These are phyloP conservation scores for Coniella vitis DNA, from an alignment of 2,329 filamentous ascomycete species.

Conservation along the genomic window DNA sequence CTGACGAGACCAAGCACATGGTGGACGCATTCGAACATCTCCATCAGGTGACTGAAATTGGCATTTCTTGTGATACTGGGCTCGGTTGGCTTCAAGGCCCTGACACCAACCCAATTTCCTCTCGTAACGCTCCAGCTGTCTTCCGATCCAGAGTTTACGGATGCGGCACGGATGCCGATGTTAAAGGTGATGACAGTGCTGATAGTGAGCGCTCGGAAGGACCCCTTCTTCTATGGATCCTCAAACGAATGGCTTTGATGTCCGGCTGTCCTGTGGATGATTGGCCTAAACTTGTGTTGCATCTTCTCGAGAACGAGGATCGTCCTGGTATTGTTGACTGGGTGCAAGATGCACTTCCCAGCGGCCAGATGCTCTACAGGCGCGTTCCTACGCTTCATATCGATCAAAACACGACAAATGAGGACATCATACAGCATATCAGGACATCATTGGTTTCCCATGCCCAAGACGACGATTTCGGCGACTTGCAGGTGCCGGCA, in stretches of 20 bases:
- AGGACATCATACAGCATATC: conserved; percentile 4
- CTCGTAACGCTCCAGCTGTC: conserved; percentile 4
- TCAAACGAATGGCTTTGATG: conserved; percentile 31
- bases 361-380: conserved; percentile 23
- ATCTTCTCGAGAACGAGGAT: conserved; percentile 30
- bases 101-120: conserved; percentile 29
- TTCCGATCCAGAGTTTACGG: conserved; percentile 9
- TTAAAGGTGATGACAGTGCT: not conserved
- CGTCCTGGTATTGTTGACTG: conserved; percentile 15
- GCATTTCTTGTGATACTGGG: conserved; percentile 59
- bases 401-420: not conserved
- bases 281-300: conserved; percentile 27
- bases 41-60: conserved; percentile 52
- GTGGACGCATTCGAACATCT: conserved; percentile 51
- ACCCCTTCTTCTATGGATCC: conserved; percentile 16
- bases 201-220: not conserved
- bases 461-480: not conserved
- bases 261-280: conserved; percentile 28
- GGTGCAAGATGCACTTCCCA: conserved; percentile 3
- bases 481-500: conserved; percentile 16
- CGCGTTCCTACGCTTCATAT: conserved; percentile 16
- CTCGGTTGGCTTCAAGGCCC: conserved; percentile 61
- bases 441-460: conserved; percentile 3
- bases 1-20: conserved; percentile 57
- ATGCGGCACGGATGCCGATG: not conserved